These are phyloP conservation scores for Vanrija pseudolonga DNA, from an alignment of 1,284 basidiomycete genomes.

Conservation along the genomic window DNA sequence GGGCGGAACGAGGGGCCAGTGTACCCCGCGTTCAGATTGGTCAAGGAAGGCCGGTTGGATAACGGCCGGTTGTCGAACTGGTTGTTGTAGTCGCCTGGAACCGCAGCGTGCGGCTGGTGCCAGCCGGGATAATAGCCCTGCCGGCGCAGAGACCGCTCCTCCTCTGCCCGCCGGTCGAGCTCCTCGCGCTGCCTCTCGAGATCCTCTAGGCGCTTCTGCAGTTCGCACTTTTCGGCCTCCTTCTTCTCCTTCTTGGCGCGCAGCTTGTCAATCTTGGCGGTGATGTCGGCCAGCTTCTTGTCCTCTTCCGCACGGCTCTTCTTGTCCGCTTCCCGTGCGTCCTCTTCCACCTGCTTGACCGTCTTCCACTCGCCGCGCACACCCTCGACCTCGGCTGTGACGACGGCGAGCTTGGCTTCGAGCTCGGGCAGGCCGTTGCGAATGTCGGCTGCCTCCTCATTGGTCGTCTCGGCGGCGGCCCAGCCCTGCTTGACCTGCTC, in stretches of 20 bases:
- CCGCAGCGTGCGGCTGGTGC: not conserved
- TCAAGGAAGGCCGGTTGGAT: not conserved
- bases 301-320: conserved; percentile 41
- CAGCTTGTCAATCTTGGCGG: conserved; percentile 70
- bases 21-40: conserved; percentile 1
- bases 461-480: conserved; percentile 42
- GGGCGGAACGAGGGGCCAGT: conserved; percentile 28
- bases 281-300: conserved; percentile 36
- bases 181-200: conserved; percentile 38
- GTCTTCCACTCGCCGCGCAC: conserved; percentile 30
- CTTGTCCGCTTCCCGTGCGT: conserved; percentile 36
- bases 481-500: conserved; percentile 50
- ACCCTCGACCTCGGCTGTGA: conserved; percentile 29
- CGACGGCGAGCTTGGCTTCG: conserved; percentile 24
- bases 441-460: conserved; percentile 35
- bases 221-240: conserved; percentile 39
- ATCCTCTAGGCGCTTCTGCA: conserved; percentile 41
- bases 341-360: conserved; percentile 37
- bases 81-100: not conserved
- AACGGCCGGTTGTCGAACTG: too few species aligned
- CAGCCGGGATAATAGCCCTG: conserved; percentile 16
- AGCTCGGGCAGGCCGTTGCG: conserved; percentile 32
- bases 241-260: conserved; percentile 57
- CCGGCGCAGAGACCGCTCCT: conserved; percentile 21
- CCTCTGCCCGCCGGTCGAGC: conserved; percentile 37